A percentile compares a stretch with the other conserved stretches of the same genome.
These are phyloP conservation scores for Heliamphora pulchella DNA, from an alignment of 179 eudicot genomes.

Conservation along the genomic window DNA sequence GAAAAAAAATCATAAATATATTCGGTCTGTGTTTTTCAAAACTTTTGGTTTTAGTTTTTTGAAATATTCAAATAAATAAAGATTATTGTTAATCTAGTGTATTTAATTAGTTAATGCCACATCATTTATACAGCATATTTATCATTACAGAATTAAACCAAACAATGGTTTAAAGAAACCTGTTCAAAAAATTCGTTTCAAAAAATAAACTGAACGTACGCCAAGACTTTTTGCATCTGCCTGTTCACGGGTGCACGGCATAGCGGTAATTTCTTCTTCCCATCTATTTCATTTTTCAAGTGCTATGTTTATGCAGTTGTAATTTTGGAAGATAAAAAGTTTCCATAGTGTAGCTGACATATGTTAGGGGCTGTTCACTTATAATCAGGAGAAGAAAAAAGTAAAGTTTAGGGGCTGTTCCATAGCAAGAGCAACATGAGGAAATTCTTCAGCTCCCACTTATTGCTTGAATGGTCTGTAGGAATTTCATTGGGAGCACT, in stretches of 20 bases:
- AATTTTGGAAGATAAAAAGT: neutral
- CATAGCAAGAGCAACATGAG: neutral
- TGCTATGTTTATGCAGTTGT: neutral
- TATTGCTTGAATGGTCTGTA: neutral
- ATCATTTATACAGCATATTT: no score
- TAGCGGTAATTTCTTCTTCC: neutral
- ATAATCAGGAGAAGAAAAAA: neutral
- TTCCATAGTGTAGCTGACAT: neutral
- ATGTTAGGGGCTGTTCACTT: slow-evolving; percentile 3
- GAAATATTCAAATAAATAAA: no score
- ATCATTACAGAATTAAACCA: no score
- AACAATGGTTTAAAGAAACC: no score
- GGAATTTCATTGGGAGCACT: neutral
- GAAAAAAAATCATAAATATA: no score
- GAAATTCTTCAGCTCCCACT: neutral
- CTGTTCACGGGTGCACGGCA: neutral
- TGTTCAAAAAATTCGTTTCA: no score
- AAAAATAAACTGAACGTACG: no score
- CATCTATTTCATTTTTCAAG: neutral
- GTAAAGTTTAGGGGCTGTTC: neutral
- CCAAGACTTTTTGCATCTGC: neutral
- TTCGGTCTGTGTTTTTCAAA: no score
- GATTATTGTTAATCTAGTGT: no score
- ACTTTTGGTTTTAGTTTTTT: no score
- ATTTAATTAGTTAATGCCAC: no score